phyloP scores from a whole-genome alignment of 2,329 filamentous ascomycete genomes.

The Epichloe festucae region DNA sequence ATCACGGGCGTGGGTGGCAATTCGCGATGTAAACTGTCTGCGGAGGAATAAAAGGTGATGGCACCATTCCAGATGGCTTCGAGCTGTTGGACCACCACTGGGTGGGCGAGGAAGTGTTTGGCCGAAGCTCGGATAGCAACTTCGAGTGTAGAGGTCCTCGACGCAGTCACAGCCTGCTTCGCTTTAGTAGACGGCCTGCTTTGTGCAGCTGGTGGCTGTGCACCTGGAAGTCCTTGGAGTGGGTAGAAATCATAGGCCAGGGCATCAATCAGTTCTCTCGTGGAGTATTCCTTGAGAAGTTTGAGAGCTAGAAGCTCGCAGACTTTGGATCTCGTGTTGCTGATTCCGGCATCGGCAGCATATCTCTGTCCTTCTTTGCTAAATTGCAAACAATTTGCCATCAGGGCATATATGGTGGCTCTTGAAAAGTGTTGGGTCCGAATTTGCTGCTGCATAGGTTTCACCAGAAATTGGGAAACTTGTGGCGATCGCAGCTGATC shows the following conservation, averaged over 20 bases:
- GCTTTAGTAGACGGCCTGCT: constrained; percentile 23
- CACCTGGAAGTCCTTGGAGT: constrained; percentile 59
- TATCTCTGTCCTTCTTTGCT: constrained; percentile 72
- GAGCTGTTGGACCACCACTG: constrained; percentile 84
- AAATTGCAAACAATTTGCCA: constrained; percentile 92
- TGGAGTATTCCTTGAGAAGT: constrained; percentile 77
- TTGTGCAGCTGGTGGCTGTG: constrained; percentile 22
- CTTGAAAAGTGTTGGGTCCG: constrained; percentile 70
- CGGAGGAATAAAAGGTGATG: constrained; percentile 84
- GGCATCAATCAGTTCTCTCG: constrained; percentile 82
- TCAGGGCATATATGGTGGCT: constrained; percentile 76
- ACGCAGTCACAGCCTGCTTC: constrained; percentile 42
- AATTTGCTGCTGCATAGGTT: constrained; percentile 88
- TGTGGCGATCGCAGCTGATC: constrained; percentile 93
- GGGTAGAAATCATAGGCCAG: constrained; percentile 93
- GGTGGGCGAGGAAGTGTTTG: constrained; percentile 85
- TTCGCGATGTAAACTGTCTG: constrained; percentile 67
- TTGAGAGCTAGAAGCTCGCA: constrained; percentile 87
- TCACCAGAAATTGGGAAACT: constrained; percentile 87
- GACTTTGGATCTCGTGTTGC: constrained; percentile 71
- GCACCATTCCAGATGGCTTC: constrained; percentile 95
- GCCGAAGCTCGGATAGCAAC: constrained; percentile 86
- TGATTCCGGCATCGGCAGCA: constrained; percentile 73
- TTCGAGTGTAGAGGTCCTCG: constrained; percentile 80
- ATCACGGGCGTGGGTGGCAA: constrained; percentile 13